Evolutionary conservation across 1,284 basidiomycete species (phyloP), one percentile per base, ranked within the genome.

Genomic region (Naganishia albida): DNA sequence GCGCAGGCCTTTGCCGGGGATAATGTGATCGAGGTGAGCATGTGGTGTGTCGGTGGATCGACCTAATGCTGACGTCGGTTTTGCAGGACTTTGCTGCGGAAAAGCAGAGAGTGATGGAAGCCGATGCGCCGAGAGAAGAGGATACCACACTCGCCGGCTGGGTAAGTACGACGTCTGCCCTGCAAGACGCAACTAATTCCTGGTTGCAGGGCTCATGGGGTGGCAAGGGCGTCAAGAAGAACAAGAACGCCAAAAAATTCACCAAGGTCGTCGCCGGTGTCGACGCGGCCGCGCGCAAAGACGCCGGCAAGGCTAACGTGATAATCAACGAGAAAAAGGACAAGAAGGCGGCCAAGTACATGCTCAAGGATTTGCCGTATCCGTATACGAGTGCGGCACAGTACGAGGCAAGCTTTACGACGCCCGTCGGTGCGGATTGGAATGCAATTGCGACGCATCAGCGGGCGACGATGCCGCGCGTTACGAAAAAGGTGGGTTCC

Each of bases 1-100:
- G 89, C 93, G 0, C 86, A 88, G 67, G 96, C 95, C 0, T 99
- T 99, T 81, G 95, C 95, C 0, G 92, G 91, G 1, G 95, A 99
- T 77, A 90, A 97, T 73, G 95, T 98, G 13, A 59, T 68, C 25
- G 59, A 68, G 64, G 67, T 68, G 25, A 53, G 67, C 15, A 70
- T n/a, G 26, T 25, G 16, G 18, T 38, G 23, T 38, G 23, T 50
- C 10, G 30, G 52, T 25, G 30, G 16, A 20, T 15, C 3, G 25
- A 10, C 38, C 18, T 20, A 40, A 13, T 25, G 38, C 44, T 50
- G n/a, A 60, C 40, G 16, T 25, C 52, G 12, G 6, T 56, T 34
- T 68, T 28, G 42, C 70, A 93, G 89, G 88, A 90, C 62, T 99
- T 99, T 74, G 87, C 85, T 59, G 87, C 88, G 67, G 86, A 88